Evolutionary conservation across 192 early-diverging fungal genomes (phyloP), one percentile per base, ranked within the genome.

Genomic region (Coemansia sp.): DNA sequence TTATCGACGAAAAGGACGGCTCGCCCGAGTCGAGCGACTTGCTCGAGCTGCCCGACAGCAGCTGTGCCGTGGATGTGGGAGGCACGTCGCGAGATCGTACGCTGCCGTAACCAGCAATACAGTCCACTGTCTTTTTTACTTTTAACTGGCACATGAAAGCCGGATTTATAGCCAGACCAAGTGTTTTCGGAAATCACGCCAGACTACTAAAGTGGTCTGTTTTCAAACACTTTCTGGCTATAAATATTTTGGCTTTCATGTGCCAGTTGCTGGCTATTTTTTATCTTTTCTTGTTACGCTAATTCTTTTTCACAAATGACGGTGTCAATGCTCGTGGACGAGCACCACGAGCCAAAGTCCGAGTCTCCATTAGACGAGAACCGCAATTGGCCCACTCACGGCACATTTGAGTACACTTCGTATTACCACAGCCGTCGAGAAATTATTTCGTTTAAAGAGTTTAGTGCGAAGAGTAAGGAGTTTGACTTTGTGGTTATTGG

Each of bases 401-500:
- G 65, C 52, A 11, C 37, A 21, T 80, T 72, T 69, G 69, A 75
- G 66, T 66, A 69, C 63, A 37, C 59, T 6, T 10, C 56, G 14
- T 50, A 72, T 22, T 71, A 72, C 62, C 52, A 23, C 50, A 74
- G 66, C 59, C 72, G 65, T 19, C 29, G 47, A 10, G 31, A 72
- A 39, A 59, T 75, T 0, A 16, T 64, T 0, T 22, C 38, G 14
- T 64, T 57, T 45, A 54, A 43, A 26, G 62, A 29, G 23, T 55
- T 55, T 19, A 19, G 5, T 4, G 43, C 22, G 31, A 48, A 23
- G 4, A 2, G 37, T 49, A 25, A 48, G 23, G 59, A 73, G 21
- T 92, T 85, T 64, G 92, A 98, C 77, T 83, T 92, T 41, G 91
- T 95, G 53, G 83, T 99, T 22, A 83, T 97, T 3, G 97, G 97